A percentile compares a stretch with the other conserved stretches of the same genome.
Conservation (phyloP, 345 rosid species). For the Camelina hispida region DNA sequence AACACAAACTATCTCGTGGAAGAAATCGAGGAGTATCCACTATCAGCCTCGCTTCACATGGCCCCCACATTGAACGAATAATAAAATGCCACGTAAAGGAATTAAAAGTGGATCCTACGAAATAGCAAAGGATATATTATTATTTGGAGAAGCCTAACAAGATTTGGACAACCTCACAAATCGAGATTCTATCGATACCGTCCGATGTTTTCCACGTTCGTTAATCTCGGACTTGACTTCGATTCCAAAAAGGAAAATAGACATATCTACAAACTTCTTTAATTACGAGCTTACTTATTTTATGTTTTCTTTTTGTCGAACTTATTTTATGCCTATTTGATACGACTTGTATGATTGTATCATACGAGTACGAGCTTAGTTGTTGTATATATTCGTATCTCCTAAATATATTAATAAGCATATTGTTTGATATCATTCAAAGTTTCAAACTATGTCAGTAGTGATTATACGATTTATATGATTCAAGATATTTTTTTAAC, state of each 20-base stretch:
- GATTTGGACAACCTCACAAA: constrained; percentile 37
- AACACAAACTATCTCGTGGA: constrained; percentile 18
- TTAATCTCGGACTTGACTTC: constrained; percentile 37
- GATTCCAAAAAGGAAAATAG: constrained; percentile 10
- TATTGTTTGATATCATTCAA: constrained; percentile 4
- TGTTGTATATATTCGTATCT: constrained; percentile 26
- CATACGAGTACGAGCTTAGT: background rate
- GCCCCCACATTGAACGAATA: constrained; percentile 35
- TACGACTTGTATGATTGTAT: too few species aligned
- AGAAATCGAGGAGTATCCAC: constrained; percentile 37
- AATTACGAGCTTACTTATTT: background rate
- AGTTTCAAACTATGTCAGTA: constrained; percentile 7
- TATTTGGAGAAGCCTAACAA: constrained; percentile 26
- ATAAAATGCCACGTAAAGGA: background rate
- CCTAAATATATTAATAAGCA: background rate
- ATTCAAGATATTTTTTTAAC: background rate
- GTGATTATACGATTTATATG: background rate
- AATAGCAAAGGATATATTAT: background rate
- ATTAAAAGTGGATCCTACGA: constrained; percentile 9
- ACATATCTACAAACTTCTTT: constrained; percentile 15
- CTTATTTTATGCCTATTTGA: too few species aligned
- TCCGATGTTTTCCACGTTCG: constrained; percentile 50
- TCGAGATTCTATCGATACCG: constrained; percentile 48
- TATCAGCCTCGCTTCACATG: constrained; percentile 36
- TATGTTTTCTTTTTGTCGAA: too few species aligned